phyloP scores from a whole-genome alignment of 1,284 basidiomycete genomes.

The Ganoderma lucidum region DNA sequence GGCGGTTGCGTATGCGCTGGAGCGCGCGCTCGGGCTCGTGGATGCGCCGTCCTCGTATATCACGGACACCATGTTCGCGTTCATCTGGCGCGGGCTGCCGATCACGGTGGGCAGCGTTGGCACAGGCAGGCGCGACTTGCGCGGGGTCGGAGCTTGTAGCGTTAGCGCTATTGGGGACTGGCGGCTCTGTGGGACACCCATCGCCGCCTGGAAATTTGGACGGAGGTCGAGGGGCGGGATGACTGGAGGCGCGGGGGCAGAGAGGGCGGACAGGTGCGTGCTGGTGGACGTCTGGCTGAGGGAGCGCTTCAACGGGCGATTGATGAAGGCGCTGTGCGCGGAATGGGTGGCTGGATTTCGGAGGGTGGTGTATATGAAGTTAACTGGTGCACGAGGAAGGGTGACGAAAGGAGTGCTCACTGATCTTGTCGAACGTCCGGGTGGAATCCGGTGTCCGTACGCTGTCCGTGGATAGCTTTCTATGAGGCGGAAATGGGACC shows the following conservation, averaged over 20 bases:
- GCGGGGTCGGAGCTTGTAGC: constrained; percentile 34
- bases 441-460: constrained; percentile 43
- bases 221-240: constrained; percentile 66
- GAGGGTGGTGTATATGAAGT: background rate
- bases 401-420: constrained; percentile 25
- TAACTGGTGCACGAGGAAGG: constrained; percentile 1
- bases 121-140: constrained; percentile 42
- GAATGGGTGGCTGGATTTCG: constrained; percentile 7
- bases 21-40: constrained; percentile 41
- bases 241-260: constrained; percentile 48
- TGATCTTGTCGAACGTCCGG: constrained; percentile 33
- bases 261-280: constrained; percentile 54
- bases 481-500: constrained; percentile 30
- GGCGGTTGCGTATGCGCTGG: constrained; percentile 70
- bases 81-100: constrained; percentile 34
- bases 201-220: constrained; percentile 57
- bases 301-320: constrained; percentile 62
- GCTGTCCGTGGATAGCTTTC: constrained; percentile 38
- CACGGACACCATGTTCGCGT: constrained; percentile 41
- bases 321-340: constrained; percentile 55
- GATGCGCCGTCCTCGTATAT: constrained; percentile 52
- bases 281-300: constrained; percentile 65
- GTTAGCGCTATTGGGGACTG: constrained; percentile 42
- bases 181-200: constrained; percentile 17
- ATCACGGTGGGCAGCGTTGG: constrained; percentile 40